Evolutionary conservation across 108 stramenopile species (phyloP).

Genomic region (Fragilariopsis cylindrus): DNA sequence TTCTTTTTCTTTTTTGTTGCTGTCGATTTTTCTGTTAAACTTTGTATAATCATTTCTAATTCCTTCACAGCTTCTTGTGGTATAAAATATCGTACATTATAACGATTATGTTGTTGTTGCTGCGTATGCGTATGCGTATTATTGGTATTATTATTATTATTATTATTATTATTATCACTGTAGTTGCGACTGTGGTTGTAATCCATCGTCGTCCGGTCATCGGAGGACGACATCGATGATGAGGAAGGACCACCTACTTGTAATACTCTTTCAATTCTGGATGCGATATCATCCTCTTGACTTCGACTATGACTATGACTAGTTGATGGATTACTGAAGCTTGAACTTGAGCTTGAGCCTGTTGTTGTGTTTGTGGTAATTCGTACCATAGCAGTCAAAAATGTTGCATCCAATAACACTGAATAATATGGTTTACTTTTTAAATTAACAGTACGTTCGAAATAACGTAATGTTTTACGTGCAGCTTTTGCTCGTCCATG

Average conservation of each 20-base stretch:
- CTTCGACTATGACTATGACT: not conserved
- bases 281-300: not conserved
- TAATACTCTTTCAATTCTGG: conserved; percentile 34
- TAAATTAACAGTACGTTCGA: conserved; percentile 62
- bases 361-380: not conserved
- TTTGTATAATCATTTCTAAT: conserved; percentile 20
- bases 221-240: conserved; percentile 55
- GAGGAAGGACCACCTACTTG: conserved; percentile 29
- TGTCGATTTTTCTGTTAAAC: conserved; percentile 18
- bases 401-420: conserved; percentile 75
- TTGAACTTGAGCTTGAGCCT: not conserved
- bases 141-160: too few relatives aligned
- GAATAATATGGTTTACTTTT: conserved; percentile 54
- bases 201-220: conserved; percentile 51
- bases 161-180: not conserved
- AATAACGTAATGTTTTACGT: conserved; percentile 80
- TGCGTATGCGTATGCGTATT: not conserved
- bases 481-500: conserved; percentile 85
- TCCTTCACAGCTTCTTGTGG: conserved; percentile 29
- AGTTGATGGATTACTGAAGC: not conserved
- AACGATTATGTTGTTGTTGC: not conserved
- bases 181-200: conserved; percentile 15
- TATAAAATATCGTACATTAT: conserved; percentile 22
- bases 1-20: conserved; percentile 7
- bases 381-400: conserved; percentile 65